Base-by-base conservation (phyloP, 2,329 filamentous ascomycete genomes). In the Trichoderma guizhouense region DNA sequence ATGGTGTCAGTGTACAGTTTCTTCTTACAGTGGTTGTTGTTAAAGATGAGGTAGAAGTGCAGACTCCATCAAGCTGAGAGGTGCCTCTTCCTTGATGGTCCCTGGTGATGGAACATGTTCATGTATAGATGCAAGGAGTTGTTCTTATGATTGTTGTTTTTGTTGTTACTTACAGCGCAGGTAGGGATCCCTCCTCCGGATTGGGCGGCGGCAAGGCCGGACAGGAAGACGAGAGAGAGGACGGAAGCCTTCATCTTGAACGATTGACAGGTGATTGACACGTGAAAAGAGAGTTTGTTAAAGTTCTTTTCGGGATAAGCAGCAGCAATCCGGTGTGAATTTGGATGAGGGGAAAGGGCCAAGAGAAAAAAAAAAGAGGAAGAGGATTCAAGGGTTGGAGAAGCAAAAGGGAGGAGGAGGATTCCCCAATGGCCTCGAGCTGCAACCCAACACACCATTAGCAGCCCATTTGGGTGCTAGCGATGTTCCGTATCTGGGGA, bases 131-230 rank as follows among this genome's bases (percentile, higher is more conserved):
- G 30, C 18, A 4, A 53, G n/a, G n/a, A 15, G 32, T 7, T 60
- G 30, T 24, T 14, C 4, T 24, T 32, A 21, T 30, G 4, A 24
- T n/a, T 15, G 12, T 68, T 34, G 53, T 7, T 24, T 7, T 30
- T 28, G 7, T 55, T 63, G 47, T 58, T 43, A 80, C 82, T 70
- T 80, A 84, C 82, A 72, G 82, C 82, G 73, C 83, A 84, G 4
- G 30, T 68, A 21, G 83, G 82, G 55, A 84, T 76, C 68, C 77
- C 74, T 63, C 73, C 75, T 74, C 32, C 34, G 34, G 34, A 36
- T 36, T 83, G 81, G 9, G 81, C 82, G 65, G 77, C 78, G 72
- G 74, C 81, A 47, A 82, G 72, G 74, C 79, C 78, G 61, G 77
- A 78, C 55, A 79, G 74, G 60, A 80, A 71, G 47, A 78, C 76